A percentile compares a stretch with the other conserved stretches of the same genome.
Conservation (phyloP, 352 stramenopile species). For the Pythium utonaiense region DNA sequence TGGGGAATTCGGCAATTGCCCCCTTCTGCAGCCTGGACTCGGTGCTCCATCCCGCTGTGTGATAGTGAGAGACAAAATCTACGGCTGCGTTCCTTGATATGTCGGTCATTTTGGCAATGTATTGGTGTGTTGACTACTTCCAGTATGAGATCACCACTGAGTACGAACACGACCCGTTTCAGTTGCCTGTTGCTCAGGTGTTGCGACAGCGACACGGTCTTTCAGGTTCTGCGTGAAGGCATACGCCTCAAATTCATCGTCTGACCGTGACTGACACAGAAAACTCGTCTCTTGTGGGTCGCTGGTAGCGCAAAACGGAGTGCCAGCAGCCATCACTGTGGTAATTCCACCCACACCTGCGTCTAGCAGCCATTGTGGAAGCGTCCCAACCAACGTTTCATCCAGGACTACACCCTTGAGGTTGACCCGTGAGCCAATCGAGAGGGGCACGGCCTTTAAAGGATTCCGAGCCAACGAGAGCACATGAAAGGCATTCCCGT, state of each 20-base stretch:
- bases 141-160: too few relatives aligned
- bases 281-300: background rate
- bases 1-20: constrained; percentile 13
- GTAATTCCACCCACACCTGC: background rate
- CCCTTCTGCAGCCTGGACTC: constrained; percentile 15
- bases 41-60: background rate
- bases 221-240: constrained; percentile 9
- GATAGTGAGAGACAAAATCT: background rate
- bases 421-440: background rate
- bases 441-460: background rate
- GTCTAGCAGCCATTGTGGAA: constrained; percentile 14
- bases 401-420: constrained; percentile 13
- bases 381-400: background rate
- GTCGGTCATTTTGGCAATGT: background rate
- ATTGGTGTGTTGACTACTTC: too few relatives aligned
- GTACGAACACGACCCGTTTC: too few relatives aligned
- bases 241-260: constrained; percentile 19
- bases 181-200: background rate
- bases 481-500: constrained; percentile 2
- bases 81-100: constrained; percentile 11
- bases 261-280: background rate
- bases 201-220: background rate
- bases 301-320: background rate
- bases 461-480: constrained; percentile 17
- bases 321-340: constrained; percentile 4